phyloP scores from a whole-genome alignment of 2,329 filamentous ascomycete species.

The Hymenoscyphus fraxineus region DNA sequence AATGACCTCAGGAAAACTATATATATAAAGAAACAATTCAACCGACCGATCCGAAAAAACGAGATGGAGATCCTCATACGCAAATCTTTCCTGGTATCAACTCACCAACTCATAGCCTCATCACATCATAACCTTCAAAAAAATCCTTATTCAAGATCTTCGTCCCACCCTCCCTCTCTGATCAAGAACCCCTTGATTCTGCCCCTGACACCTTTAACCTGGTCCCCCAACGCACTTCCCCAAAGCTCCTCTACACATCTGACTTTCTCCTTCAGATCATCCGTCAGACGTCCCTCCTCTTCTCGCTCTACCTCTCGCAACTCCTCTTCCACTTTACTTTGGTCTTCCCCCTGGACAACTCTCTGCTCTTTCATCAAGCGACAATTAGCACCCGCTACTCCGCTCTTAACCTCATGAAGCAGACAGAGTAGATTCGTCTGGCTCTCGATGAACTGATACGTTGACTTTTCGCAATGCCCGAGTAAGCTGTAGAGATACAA shows the following conservation, averaged over 20 bases:
- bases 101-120: not conserved
- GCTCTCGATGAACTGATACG: slow-evolving; percentile 94
- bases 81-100: not conserved
- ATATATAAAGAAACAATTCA: not conserved
- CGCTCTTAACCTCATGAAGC: slow-evolving; percentile 83
- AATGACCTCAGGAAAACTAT: not conserved
- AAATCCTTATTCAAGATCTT: slow-evolving; percentile 19
- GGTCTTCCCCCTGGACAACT: slow-evolving; percentile 35
- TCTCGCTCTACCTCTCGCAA: slow-evolving; percentile 56
- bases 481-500: slow-evolving; percentile 88
- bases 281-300: slow-evolving; percentile 70
- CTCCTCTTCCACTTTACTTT: slow-evolving; percentile 38
- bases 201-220: slow-evolving; percentile 68
- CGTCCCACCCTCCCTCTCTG: slow-evolving; percentile 76
- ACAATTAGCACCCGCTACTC: slow-evolving; percentile 66
- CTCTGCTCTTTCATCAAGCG: slow-evolving; percentile 65
- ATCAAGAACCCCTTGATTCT: slow-evolving; percentile 70
- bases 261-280: slow-evolving; percentile 91
- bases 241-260: slow-evolving; percentile 87
- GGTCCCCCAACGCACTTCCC: slow-evolving; percentile 78
- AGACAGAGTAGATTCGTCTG: slow-evolving; percentile 89
- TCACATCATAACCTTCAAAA: not conserved
- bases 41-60: not conserved
- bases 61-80: not conserved
- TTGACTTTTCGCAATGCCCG: slow-evolving; percentile 83